phyloP scores from a whole-genome alignment of 768 basidiomycete species.

The Lactarius psammicola region DNA sequence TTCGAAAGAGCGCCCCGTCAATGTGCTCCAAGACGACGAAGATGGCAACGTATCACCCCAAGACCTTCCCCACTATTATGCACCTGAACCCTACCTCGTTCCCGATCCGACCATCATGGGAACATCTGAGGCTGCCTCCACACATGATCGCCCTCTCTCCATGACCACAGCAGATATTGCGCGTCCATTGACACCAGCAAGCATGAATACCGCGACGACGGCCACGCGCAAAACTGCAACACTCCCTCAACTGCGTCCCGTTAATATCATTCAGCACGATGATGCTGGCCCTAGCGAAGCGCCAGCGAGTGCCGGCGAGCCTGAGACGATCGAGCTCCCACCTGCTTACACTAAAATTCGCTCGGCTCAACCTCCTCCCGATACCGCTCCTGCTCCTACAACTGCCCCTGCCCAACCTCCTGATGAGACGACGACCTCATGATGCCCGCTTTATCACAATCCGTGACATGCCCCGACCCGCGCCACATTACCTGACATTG shows the following conservation, averaged over 20 bases:
- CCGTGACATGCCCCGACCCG: neutral
- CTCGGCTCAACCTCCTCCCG: neutral
- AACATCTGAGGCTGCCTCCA: conserved; percentile 38
- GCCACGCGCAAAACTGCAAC: conserved; percentile 47
- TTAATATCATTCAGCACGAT: conserved; percentile 84
- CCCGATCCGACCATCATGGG: conserved; percentile 55
- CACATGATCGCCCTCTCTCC: conserved; percentile 29
- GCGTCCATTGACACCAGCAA: conserved; percentile 30
- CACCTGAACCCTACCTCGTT: conserved; percentile 73
- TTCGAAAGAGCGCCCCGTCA: conserved; percentile 58
- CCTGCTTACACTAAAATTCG: conserved; percentile 74
- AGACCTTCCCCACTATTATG: conserved; percentile 67
- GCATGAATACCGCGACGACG: conserved; percentile 34
- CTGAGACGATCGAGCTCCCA: conserved; percentile 79
- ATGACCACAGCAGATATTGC: conserved; percentile 14
- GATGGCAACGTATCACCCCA: conserved; percentile 48
- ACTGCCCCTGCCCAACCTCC: neutral
- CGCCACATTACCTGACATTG: neutral
- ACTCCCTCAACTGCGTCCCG: conserved; percentile 56
- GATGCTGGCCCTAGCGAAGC: conserved; percentile 65
- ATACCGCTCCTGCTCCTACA: neutral
- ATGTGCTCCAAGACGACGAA: conserved; percentile 59
- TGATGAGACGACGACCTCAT: neutral
- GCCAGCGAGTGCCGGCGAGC: conserved; percentile 38
- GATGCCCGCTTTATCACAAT: neutral